A percentile compares a stretch with the other conserved stretches of the same genome.
These are phyloP conservation scores for Pinus albicaulis DNA, from an alignment of 75 land plant species.

Conservation along the genomic window DNA sequence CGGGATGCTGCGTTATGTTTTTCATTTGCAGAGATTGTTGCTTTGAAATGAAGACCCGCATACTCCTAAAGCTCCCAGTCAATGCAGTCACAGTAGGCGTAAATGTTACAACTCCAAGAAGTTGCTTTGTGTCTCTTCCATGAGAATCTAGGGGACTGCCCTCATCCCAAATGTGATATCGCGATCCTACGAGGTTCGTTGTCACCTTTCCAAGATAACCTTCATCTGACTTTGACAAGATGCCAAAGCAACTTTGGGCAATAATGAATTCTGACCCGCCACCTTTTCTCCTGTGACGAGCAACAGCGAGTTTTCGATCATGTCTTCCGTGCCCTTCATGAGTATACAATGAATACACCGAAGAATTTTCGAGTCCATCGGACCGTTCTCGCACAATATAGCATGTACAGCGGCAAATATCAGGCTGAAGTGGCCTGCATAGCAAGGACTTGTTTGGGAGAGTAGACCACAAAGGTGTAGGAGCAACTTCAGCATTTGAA, in stretches of 20 bases:
- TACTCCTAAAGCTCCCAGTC: constrained; percentile 64
- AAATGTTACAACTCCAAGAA: constrained; percentile 53
- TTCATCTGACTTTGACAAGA: constrained; percentile 49
- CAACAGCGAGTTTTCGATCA: constrained; percentile 75
- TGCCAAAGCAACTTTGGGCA: constrained; percentile 51
- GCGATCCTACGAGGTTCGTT: constrained; percentile 39
- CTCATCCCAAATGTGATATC: constrained; percentile 51
- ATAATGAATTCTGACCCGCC: constrained; percentile 67
- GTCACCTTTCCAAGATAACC: constrained; percentile 51
- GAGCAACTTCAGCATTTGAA: constrained; percentile 71
- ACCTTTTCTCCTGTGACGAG: constrained; percentile 42
- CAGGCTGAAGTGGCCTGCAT: constrained; percentile 66
- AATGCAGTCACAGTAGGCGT: constrained; percentile 66
- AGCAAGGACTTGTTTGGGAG: constrained; percentile 70
- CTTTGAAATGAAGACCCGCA: constrained; percentile 67
- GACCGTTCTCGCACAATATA: constrained; percentile 49
- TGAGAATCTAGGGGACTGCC: constrained; percentile 39
- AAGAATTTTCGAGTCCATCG: constrained; percentile 29
- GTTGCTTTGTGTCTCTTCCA: constrained; percentile 24
- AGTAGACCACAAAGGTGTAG: constrained; percentile 79
- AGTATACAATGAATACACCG: constrained; percentile 71
- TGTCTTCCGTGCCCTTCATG: constrained; percentile 78
- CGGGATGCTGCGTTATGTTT: constrained; percentile 37
- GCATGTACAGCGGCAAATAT: constrained; percentile 75
- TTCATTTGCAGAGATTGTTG: constrained; percentile 60